phyloP scores from a whole-genome alignment of 768 basidiomycete genomes.

The Lyophyllum shimeji region DNA sequence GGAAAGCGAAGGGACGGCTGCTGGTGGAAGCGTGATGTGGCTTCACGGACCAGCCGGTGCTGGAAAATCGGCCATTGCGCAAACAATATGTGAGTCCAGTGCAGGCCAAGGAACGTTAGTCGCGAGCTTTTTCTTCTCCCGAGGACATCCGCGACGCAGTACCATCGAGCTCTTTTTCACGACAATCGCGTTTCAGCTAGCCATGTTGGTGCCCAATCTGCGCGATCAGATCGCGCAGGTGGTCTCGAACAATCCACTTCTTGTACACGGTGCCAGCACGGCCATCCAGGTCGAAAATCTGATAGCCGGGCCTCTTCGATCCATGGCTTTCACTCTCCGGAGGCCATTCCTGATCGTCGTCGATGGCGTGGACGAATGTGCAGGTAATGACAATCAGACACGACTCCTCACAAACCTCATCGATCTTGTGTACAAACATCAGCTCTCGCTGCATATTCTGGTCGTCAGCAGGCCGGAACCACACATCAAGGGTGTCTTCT shows the following conservation, averaged over 20 bases:
- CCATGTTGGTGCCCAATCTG: background rate
- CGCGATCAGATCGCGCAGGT: background rate
- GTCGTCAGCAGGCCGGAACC: background rate
- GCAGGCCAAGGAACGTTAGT: background rate
- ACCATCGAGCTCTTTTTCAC: background rate
- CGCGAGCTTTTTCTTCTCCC: background rate
- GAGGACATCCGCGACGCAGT: background rate
- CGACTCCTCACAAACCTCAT: background rate
- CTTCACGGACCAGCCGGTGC: background rate
- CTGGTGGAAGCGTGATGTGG: background rate
- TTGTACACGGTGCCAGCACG: background rate
- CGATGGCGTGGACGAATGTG: background rate
- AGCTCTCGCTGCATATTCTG: background rate
- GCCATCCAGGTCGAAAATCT: background rate
- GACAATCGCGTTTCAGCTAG: background rate
- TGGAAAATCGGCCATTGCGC: background rate
- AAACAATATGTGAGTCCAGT: background rate
- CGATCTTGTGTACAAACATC: background rate
- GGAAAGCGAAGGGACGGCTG: background rate
- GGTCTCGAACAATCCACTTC: background rate
- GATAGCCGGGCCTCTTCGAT: background rate
- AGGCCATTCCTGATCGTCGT: background rate
- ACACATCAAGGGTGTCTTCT: background rate
- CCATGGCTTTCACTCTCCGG: background rate
- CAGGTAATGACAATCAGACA: background rate